Base-by-base conservation (phyloP, 805 yeast genomes). In the Maudiozyma barnettii region DNA sequence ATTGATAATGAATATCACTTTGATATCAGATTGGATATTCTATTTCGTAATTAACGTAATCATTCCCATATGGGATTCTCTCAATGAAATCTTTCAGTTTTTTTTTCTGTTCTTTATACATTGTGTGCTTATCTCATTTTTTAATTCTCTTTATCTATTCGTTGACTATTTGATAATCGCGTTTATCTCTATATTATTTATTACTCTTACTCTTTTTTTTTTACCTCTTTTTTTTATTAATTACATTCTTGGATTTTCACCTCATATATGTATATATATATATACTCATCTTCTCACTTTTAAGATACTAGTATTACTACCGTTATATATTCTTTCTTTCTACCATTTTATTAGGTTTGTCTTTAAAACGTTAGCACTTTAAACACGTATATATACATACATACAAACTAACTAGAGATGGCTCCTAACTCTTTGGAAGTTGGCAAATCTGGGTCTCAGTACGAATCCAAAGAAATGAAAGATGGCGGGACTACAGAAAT, bases 401-500 rank as follows among this genome's bases (percentile, higher is more conserved):
- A 23, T 8, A 23, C 5, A 23, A 23, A 23, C 8, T 23, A 5
- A 23, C 30, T 12, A 26, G 21, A 7, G 5, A 44, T 44, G 46
- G 14, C 46, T 19, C 39, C 47, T 12, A 33, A 18, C n/a, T 40
- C 44, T 6, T 18, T 22, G 7, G 47, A 45, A n/a, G 35, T 31
- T 14, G 50, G 45, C 19, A 30, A 45, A 18, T 49, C 51, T 14
- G 14, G 20, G 16, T 44, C 49, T 22, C 39, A 33, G 7, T 46
- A 43, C 29, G 52, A 46, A 40, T 36, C 39, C n/a, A 50, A 44
- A 30, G 51, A 51, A 19, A 29, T 41, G n/a, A 52, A 46, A 38
- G 46, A 45, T 37, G 36, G 20, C 26, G 36, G 20, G 23, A 42
- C 35, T 9, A 44, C 47, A 4, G 52, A 52, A 41, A 46, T 50